Conservation (phyloP, 805 yeast species). For the Nakazawaea anatomiae region DNA sequence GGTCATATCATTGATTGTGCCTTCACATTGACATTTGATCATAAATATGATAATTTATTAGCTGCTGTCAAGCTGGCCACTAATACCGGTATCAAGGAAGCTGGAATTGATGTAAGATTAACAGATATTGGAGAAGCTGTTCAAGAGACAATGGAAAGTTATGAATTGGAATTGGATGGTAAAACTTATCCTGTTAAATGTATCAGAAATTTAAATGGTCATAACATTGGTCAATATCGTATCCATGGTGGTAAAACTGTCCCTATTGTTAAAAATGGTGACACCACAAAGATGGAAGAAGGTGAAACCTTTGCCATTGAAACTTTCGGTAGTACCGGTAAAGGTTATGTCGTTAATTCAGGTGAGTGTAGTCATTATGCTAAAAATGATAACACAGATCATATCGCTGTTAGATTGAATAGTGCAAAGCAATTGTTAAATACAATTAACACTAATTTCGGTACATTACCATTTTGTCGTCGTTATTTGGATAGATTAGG, state of each 20-base stretch:
- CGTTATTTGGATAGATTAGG: conserved; percentile 89
- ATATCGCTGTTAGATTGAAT: conserved; percentile 49
- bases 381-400: conserved; percentile 44
- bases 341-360: conserved; percentile 76
- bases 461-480: conserved; percentile 95
- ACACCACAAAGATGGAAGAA: conserved; percentile 96
- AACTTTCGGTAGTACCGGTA: conserved; percentile 96
- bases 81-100: conserved; percentile 83
- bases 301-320: conserved; percentile 98
- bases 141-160: conserved; percentile 96
- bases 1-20: conserved; percentile 95
- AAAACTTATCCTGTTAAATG: conserved; percentile 79
- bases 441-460: conserved; percentile 75
- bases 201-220: conserved; percentile 91
- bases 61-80: conserved; percentile 91
- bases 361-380: conserved; percentile 98
- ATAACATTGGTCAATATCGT: conserved; percentile 74
- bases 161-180: conserved; percentile 89
- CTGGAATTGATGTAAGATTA: conserved; percentile 93
- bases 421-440: conserved; percentile 65
- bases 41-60: conserved; percentile 72
- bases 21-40: conserved; percentile 84
- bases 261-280: conserved; percentile 92
- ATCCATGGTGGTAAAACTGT: conserved; percentile 96
- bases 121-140: conserved; percentile 94